phyloP scores from a whole-genome alignment of 2,329 filamentous ascomycete genomes.

The Talaromyces funiculosus region DNA sequence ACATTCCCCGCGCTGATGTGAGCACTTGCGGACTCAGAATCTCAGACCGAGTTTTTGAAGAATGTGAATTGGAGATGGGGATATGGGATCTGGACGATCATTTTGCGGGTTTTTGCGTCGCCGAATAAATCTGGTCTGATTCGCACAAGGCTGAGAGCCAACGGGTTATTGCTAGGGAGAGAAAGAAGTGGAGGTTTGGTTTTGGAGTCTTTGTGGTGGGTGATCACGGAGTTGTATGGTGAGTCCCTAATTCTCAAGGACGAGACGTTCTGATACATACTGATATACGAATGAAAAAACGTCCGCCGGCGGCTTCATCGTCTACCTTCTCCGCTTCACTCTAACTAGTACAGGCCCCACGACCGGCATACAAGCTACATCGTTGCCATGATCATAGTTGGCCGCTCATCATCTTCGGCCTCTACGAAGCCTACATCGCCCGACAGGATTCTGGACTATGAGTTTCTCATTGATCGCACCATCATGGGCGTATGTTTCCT shows the following conservation, averaged over 20 bases:
- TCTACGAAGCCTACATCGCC: constrained; percentile 51
- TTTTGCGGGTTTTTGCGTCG: constrained; percentile 50
- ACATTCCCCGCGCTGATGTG: constrained; percentile 48
- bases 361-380: constrained; percentile 35
- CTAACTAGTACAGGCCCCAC: constrained; percentile 18
- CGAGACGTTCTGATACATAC: not conserved
- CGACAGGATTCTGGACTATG: constrained; percentile 51
- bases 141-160: constrained; percentile 50
- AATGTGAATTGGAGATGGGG: constrained; percentile 55
- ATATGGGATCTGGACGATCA: constrained; percentile 57
- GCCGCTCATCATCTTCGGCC: constrained; percentile 48
- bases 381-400: constrained; percentile 49
- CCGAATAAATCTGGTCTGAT: constrained; percentile 50
- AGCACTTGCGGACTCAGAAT: constrained; percentile 41
- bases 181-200: not conserved
- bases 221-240: constrained; percentile 2
- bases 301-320: constrained; percentile 50
- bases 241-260: not conserved
- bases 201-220: not conserved
- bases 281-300: too few species aligned
- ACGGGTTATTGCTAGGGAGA: constrained; percentile 41
- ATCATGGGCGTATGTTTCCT: constrained; percentile 21
- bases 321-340: constrained; percentile 38
- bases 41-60: constrained; percentile 47
- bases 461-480: constrained; percentile 39